phyloP scores from a whole-genome alignment of 2,329 filamentous ascomycete species.

The Clathrospora elynae region DNA sequence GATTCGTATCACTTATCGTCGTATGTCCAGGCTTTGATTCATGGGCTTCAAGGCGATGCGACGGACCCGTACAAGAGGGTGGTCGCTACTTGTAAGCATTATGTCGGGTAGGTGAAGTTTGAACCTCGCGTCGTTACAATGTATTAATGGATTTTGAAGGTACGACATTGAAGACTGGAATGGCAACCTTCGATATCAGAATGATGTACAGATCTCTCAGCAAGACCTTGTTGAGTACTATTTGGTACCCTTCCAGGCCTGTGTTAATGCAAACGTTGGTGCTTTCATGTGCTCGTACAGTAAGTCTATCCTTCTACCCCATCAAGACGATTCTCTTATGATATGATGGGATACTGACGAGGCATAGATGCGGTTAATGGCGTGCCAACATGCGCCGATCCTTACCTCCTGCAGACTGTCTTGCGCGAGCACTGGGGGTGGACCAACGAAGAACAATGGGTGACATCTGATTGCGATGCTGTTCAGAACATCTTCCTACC shows the following conservation, averaged over 20 bases:
- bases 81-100: constrained; percentile 48
- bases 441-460: constrained; percentile 64
- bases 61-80: constrained; percentile 33
- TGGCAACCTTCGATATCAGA: constrained; percentile 51
- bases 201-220: constrained; percentile 61
- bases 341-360: constrained; percentile 34
- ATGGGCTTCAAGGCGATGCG: constrained; percentile 59
- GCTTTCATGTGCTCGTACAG: constrained; percentile 61
- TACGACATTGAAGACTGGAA: constrained; percentile 44
- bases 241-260: constrained; percentile 65
- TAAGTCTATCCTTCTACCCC: no score
- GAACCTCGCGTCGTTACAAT: not conserved
- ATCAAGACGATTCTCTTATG: no score
- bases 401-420: constrained; percentile 66
- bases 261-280: constrained; percentile 55
- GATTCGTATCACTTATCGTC: constrained; percentile 58
- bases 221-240: constrained; percentile 74
- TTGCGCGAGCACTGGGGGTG: constrained; percentile 70
- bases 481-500: constrained; percentile 63
- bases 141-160: not conserved
- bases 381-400: constrained; percentile 66
- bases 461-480: constrained; percentile 69
- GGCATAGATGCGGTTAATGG: constrained; percentile 65
- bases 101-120: constrained; percentile 27
- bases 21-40: constrained; percentile 61